Percentiles rank a stretch among this genome's conserved stretches.
phyloP scores from a whole-genome alignment of 2,329 filamentous ascomycete species.

The Daldinia sp. region DNA sequence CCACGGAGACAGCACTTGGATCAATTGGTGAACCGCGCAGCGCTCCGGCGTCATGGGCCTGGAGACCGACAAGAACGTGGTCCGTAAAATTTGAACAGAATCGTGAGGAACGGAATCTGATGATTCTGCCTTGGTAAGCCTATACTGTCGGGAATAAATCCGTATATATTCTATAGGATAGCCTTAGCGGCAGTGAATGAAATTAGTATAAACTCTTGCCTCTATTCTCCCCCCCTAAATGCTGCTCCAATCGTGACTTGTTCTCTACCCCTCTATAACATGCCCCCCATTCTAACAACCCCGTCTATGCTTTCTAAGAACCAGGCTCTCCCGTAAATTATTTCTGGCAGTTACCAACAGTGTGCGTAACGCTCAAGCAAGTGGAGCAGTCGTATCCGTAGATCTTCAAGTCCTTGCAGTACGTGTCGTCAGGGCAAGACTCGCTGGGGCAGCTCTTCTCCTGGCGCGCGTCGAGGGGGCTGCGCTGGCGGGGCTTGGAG shows the following conservation, averaged over 20 bases:
- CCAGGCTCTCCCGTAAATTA: not conserved
- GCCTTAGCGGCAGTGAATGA: not conserved
- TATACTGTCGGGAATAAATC: too few species aligned
- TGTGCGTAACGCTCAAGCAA: constrained; percentile 27
- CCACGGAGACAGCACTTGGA: too few species aligned
- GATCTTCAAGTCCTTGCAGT: constrained; percentile 27
- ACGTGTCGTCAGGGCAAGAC: constrained; percentile 34
- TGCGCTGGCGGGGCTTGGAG: constrained; percentile 24
- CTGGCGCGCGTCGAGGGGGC: constrained; percentile 26
- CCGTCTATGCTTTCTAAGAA: not conserved
- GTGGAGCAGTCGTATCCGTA: constrained; percentile 34
- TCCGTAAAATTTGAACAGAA: too few species aligned
- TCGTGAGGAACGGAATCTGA: too few species aligned
- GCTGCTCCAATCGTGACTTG: not conserved
- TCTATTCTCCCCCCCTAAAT: not conserved
- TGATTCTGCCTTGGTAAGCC: too few species aligned
- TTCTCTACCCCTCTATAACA: not conserved
- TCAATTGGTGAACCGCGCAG: too few species aligned
- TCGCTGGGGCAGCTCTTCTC: constrained; percentile 35
- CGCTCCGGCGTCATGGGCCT: too few species aligned
- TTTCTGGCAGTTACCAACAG: constrained; percentile 29
- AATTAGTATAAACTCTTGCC: not conserved
- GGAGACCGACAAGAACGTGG: too few species aligned
- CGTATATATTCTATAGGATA: not conserved
- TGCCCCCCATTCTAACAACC: not conserved